Conservation (phyloP, 176 grass and related monocot species). For the Secale cereale region DNA sequence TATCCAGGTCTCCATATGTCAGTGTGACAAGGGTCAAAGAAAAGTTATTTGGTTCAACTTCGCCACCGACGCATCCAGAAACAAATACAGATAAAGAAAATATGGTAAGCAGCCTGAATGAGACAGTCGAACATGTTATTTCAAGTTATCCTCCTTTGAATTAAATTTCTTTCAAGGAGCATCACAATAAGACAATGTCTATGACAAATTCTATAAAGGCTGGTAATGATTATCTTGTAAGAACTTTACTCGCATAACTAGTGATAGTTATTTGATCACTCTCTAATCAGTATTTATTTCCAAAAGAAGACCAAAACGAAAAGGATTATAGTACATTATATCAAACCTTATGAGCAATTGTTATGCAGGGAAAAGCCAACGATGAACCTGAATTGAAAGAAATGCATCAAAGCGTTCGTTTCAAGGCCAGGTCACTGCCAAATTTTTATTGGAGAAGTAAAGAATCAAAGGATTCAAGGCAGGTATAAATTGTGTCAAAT, state of each 20-base stretch:
- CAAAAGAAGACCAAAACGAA: neutral
- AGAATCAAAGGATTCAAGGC: slow-evolving; percentile 39
- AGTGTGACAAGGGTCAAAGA: slow-evolving; percentile 38
- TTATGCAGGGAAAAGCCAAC: slow-evolving; percentile 40
- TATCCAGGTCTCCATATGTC: slow-evolving; percentile 48
- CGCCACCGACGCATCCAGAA: slow-evolving; percentile 24
- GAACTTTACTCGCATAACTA: neutral
- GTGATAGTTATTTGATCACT: neutral
- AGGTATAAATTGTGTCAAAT: slow-evolving; percentile 38
- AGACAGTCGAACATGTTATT: neutral
- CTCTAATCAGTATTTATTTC: neutral
- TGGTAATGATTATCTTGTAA: neutral
- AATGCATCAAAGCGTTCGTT: slow-evolving; percentile 39
- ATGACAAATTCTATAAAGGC: neutral
- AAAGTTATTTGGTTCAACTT: slow-evolving; percentile 30
- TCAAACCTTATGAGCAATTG: neutral
- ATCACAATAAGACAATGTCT: neutral
- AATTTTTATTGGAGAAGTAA: slow-evolving; percentile 60
- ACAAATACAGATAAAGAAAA: slow-evolving; percentile 31
- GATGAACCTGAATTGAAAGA: slow-evolving; percentile 41
- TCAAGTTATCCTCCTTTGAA: neutral
- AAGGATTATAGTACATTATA: neutral
- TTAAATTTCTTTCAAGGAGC: neutral
- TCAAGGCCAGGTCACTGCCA: slow-evolving; percentile 50
- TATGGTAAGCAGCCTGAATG: slow-evolving; percentile 9